phyloP scores from a whole-genome alignment of 225 moss, liverwort and hornwort species.

The Anthoceros angustus region DNA sequence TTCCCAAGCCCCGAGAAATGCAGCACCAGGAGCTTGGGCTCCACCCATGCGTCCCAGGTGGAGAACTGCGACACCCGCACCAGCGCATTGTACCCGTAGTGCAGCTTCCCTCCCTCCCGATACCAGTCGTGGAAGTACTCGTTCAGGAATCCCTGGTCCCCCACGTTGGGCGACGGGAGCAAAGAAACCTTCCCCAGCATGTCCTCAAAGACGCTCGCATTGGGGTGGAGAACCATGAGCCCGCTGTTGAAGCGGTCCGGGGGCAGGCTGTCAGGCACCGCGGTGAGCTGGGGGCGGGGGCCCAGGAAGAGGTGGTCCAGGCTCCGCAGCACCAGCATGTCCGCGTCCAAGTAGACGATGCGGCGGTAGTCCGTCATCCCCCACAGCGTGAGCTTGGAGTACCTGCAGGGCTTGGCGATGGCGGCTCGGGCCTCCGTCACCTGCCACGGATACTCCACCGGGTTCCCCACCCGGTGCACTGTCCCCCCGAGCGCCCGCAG shows the following conservation, averaged over 20 bases:
- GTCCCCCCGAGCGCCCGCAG: neutral
- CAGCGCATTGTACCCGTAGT: constrained; percentile 2
- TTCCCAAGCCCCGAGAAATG: neutral
- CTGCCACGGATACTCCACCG: constrained; percentile 1
- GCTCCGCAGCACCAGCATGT: constrained; percentile 3
- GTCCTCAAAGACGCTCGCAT: neutral
- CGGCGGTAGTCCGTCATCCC: neutral
- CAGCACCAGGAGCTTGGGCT: neutral
- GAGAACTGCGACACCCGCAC: constrained; percentile 3
- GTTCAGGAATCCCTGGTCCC: constrained; percentile 3
- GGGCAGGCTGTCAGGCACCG: neutral
- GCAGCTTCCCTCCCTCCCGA: constrained; percentile 3
- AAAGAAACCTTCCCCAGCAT: neutral
- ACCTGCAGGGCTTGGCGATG: constrained; percentile 3
- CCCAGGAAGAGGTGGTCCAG: neutral
- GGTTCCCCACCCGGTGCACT: neutral
- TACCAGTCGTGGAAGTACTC: neutral
- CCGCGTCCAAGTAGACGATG: constrained; percentile 1
- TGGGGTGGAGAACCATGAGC: neutral
- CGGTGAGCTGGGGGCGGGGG: neutral
- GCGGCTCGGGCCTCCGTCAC: constrained; percentile 2
- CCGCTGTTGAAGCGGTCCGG: neutral
- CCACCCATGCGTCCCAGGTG: constrained; percentile 4
- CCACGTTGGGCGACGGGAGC: constrained; percentile 2
- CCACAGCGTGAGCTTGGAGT: constrained; percentile 1